Evolutionary conservation across 2,329 filamentous ascomycete genomes (phyloP).

Genomic region (Pezicula neosporulosa): DNA sequence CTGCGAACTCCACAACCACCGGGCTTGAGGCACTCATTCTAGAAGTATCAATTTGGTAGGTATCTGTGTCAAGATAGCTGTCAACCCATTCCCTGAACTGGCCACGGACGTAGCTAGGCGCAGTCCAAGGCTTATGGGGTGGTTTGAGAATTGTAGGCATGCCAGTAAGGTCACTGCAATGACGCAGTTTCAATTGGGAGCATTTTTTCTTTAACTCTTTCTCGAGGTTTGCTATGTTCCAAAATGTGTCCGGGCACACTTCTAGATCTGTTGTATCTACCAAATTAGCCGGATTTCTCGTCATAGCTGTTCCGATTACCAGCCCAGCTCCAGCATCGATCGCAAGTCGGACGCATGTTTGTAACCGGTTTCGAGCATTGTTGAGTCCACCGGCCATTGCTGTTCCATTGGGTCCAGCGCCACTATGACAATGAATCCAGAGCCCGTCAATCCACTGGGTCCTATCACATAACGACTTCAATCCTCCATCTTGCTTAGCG

Average conservation of each 20-base stretch:
- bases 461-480: conserved; percentile 7
- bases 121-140: not conserved
- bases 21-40: conserved; percentile 9
- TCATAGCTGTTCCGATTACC: conserved; percentile 14
- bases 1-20: conserved; percentile 13
- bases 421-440: conserved; percentile 21
- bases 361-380: conserved; percentile 19
- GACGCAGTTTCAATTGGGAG: conserved; percentile 12
- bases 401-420: conserved; percentile 7
- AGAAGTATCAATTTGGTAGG: conserved; percentile 6
- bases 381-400: conserved; percentile 18
- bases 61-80: not conserved
- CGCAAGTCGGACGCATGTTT: conserved; percentile 19
- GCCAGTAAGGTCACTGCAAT: conserved; percentile 13
- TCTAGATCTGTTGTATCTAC: not conserved
- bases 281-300: conserved; percentile 7
- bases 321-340: conserved; percentile 18
- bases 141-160: conserved; percentile 10
- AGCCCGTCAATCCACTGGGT: conserved; percentile 15
- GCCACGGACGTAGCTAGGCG: not conserved
- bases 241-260: conserved; percentile 13
- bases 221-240: conserved; percentile 9
- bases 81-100: not conserved
- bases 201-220: conserved; percentile 6
- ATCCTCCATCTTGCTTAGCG: not conserved